Percentiles rank a stretch among this genome's conserved stretches.
phyloP scores from a whole-genome alignment of 2,329 filamentous ascomycete genomes.

The Xylariales sp. region DNA sequence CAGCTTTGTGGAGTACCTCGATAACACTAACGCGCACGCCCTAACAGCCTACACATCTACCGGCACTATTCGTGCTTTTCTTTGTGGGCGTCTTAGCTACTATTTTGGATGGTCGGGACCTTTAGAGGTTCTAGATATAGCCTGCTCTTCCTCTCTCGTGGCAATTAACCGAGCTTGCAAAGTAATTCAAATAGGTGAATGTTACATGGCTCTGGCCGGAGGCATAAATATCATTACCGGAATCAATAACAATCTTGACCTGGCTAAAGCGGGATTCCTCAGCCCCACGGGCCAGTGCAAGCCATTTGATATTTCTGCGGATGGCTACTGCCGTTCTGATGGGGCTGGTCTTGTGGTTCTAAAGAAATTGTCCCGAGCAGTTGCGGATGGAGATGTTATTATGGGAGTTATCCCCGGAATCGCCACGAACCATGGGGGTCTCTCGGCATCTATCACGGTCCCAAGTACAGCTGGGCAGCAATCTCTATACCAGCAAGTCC shows the following conservation, averaged over 20 bases:
- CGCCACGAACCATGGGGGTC: conserved; percentile 30
- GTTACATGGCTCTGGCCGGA: conserved; percentile 30
- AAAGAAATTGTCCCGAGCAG: conserved; percentile 45
- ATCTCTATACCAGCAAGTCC: conserved; percentile 24
- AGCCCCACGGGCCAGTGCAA: conserved; percentile 43
- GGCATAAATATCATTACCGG: conserved; percentile 34
- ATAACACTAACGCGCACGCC: conserved; percentile 19
- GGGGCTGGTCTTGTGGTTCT: conserved; percentile 43
- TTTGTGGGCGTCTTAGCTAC: conserved; percentile 28
- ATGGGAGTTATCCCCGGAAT: conserved; percentile 35
- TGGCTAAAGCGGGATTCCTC: conserved; percentile 32
- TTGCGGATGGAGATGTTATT: conserved; percentile 45
- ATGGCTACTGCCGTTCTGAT: conserved; percentile 52
- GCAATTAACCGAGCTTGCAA: conserved; percentile 30
- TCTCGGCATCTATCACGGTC: conserved; percentile 22
- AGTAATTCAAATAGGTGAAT: conserved; percentile 26
- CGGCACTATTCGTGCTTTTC: conserved; percentile 28
- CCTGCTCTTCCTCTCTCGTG: conserved; percentile 32
- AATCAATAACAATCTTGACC: conserved; percentile 17
- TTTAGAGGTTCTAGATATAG: conserved; percentile 29
- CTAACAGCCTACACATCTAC: conserved; percentile 28
- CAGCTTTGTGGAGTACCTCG: conserved; percentile 18
- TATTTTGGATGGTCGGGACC: conserved; percentile 33
- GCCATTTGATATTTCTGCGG: conserved; percentile 41
- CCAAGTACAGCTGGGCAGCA: conserved; percentile 23